phyloP scores from a whole-genome alignment of 345 rosid genomes.

The Acer negundo region DNA sequence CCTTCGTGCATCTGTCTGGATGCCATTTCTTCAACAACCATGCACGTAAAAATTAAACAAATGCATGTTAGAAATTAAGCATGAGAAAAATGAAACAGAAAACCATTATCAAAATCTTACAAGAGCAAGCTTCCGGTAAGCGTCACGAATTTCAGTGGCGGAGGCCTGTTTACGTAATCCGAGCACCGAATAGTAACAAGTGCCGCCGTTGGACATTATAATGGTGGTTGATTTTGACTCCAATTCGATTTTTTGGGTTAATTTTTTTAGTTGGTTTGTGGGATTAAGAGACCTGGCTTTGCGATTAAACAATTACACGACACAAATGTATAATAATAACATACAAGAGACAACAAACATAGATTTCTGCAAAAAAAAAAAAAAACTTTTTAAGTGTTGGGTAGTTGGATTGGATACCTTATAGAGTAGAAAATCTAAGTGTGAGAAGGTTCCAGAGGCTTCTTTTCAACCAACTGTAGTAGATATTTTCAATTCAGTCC shows the following conservation, averaged over 20 bases:
- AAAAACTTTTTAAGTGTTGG: too few species aligned
- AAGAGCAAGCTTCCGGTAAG: constrained; percentile 38
- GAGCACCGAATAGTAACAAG: constrained; percentile 36
- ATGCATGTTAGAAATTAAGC: not conserved
- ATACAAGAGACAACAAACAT: not conserved
- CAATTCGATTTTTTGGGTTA: not conserved
- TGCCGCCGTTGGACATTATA: constrained; percentile 19
- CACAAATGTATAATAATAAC: not conserved
- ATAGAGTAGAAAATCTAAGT: not conserved
- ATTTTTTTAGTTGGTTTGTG: not conserved
- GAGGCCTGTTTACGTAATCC: constrained; percentile 37
- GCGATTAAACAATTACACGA: not conserved
- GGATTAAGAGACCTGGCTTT: not conserved
- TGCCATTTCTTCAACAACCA: constrained; percentile 43
- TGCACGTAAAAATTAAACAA: not conserved
- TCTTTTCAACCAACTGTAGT: not conserved
- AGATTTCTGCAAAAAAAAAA: not conserved
- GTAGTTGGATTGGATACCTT: not conserved
- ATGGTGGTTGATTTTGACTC: not conserved
- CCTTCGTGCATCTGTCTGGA: constrained; percentile 40
- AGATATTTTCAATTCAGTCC: constrained; percentile 1
- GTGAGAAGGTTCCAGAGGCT: constrained; percentile 22
- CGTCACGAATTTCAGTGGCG: constrained; percentile 35
- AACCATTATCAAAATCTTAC: constrained; percentile 9
- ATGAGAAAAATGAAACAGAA: not conserved